Evolutionary conservation across 176 grass and related monocot genomes (phyloP), one percentile per base, ranked within the genome.

Genomic region (Pontederia paniculata): DNA sequence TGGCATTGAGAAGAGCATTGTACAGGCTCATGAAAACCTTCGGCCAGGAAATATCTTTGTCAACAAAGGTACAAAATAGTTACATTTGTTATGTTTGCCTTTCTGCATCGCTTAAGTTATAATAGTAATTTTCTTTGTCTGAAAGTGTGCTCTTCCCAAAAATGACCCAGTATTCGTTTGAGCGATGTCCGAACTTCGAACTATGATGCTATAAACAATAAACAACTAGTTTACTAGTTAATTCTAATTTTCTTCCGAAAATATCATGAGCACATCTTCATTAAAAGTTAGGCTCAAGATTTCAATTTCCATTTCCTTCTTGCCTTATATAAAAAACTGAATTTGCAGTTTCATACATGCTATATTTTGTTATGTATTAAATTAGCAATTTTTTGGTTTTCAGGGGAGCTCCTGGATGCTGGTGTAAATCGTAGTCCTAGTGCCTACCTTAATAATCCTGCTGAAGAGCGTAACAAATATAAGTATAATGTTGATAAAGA

Each of bases 361-460:
- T n/a, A n/a, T n/a, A n/a, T n/a, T n/a, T n/a, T 41, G n/a, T 21
- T 16, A 14, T 72, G 64, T 18, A 22, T 66, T 49, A 48, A 42
- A 42, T 51, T 51, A 12, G 51, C 44, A 52, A 11, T 65, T 52
- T 45, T 81, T 44, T 52, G 45, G 72, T 87, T 81, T 84, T 74
- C 83, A 97, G 93, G 93, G 42, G 83, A 91, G n/a, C 74, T 97
- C 25, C 12, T 84, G 69, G 81, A 91, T 81, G 83, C 93, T 45
- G 73, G 93, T 66, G 77, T 88, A 55, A 98, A 98, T 87, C 83
- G 93, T 46, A 98, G 93, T 76, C 86, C 86, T n/a, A 90, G 86
- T 54, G 82, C 93, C 25, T 84, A 98, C 60, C 69, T 98, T 45
- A 98, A 98, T 66, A 98, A 98, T 57, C 93, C 86, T 48, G 49